Percentiles rank a stretch among this genome's conserved stretches.
Evolutionary conservation across 2,329 filamentous ascomycete species (phyloP).

Genomic region (Paecilomyces formosus): DNA sequence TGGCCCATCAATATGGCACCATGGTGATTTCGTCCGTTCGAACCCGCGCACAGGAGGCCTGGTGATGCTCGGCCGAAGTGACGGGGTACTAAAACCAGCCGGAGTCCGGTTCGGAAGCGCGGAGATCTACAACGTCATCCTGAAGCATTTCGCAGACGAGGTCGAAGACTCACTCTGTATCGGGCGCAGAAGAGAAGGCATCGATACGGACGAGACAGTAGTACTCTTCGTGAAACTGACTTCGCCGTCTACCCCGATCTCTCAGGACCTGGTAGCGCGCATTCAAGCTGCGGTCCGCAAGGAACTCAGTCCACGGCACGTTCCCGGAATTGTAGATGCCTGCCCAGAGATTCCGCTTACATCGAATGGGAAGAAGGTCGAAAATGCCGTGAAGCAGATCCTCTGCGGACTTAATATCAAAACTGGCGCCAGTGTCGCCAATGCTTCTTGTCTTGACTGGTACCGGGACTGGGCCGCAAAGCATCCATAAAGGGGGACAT

Average conservation of each 20-base stretch:
- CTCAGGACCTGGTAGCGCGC: constrained; percentile 50
- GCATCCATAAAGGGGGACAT: constrained; percentile 27
- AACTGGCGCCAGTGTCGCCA: constrained; percentile 88
- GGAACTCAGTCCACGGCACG: constrained; percentile 82
- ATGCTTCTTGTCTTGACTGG: constrained; percentile 81
- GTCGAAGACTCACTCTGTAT: constrained; percentile 85
- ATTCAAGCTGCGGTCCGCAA: constrained; percentile 64
- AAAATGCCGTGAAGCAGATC: constrained; percentile 94
- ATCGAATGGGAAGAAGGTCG: constrained; percentile 95
- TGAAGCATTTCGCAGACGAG: constrained; percentile 69
- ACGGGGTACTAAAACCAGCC: constrained; percentile 86
- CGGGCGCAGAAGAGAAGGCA: constrained; percentile 60
- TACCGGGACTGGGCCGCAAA: constrained; percentile 68
- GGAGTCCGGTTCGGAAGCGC: constrained; percentile 89
- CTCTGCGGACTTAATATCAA: constrained; percentile 79
- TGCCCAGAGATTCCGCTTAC: constrained; percentile 86
- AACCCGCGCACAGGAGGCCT: constrained; percentile 68
- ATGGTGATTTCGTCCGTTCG: constrained; percentile 80
- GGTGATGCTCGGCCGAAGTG: constrained; percentile 84
- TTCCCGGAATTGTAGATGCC: constrained; percentile 74
- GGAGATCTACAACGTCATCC: constrained; percentile 92
- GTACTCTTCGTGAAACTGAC: constrained; percentile 80
- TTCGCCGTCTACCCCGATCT: constrained; percentile 37
- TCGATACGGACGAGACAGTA: constrained; percentile 76
- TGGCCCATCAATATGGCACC: constrained; percentile 65